Evolutionary conservation across 495 filamentous ascomycete species (phyloP).

Genomic region (Penicillium herquei): DNA sequence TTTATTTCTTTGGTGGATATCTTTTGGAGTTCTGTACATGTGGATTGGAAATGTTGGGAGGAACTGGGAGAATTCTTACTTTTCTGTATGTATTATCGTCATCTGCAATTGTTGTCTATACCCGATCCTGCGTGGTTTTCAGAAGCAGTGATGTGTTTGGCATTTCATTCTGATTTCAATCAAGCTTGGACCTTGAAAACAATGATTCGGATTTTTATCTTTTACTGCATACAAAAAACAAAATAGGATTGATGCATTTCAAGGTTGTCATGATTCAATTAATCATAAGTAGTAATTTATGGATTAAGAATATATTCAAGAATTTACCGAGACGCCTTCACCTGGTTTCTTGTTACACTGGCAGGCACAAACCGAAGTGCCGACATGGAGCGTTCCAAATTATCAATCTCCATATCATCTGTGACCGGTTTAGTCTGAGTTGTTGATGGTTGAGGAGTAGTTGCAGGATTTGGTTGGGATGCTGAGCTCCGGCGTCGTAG

Average conservation of each 20-base stretch:
- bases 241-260: no score
- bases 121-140: constrained; percentile 11
- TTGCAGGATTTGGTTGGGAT: constrained; percentile 22
- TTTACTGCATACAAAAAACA: no score
- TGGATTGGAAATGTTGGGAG: constrained; percentile 5
- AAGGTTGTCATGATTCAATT: no score
- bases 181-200: no score
- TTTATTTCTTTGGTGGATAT: neutral
- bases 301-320: neutral
- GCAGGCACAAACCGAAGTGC: constrained; percentile 77
- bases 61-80: constrained; percentile 4
- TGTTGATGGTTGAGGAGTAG: neutral
- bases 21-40: constrained; percentile 22
- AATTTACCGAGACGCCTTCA: constrained; percentile 9
- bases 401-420: constrained; percentile 63
- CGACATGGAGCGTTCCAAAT: constrained; percentile 77
- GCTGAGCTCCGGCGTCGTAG: constrained; percentile 37
- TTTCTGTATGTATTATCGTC: constrained; percentile 17
- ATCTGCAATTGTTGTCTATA: constrained; percentile 20
- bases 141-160: neutral
- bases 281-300: no score
- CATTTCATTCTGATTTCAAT: neutral
- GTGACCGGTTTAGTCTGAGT: constrained; percentile 4
- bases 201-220: no score
- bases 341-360: constrained; percentile 51